Percentiles rank a stretch among this genome's conserved stretches.
These are phyloP conservation scores for Chaetomium strumarium DNA, from an alignment of 2,329 filamentous ascomycete genomes.

Conservation along the genomic window DNA sequence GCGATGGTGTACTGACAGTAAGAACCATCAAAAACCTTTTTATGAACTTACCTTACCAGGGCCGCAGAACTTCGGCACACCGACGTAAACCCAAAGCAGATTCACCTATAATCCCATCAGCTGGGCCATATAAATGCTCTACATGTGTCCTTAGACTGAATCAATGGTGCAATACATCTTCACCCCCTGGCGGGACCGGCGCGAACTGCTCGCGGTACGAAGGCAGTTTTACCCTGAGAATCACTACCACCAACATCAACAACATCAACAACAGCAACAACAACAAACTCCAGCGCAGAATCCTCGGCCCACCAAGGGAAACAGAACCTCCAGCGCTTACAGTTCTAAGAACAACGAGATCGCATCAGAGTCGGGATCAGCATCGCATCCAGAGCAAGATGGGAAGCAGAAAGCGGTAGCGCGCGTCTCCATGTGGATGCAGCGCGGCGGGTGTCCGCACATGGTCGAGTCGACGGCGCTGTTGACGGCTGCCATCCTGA, in stretches of 20 bases:
- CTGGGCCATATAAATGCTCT: no score
- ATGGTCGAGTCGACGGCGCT: slow-evolving; percentile 73
- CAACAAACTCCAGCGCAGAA: not conserved
- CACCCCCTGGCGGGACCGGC: slow-evolving; percentile 64
- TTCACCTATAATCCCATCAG: no score
- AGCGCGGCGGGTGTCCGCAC: slow-evolving; percentile 69
- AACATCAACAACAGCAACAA: not conserved
- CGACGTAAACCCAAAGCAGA: no score
- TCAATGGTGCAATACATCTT: slow-evolving; percentile 65
- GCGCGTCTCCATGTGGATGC: slow-evolving; percentile 62
- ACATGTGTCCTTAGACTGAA: not conserved
- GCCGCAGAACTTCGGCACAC: no score
- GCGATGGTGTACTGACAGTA: no score
- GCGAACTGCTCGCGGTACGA: slow-evolving; percentile 61
- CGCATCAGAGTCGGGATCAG: no score
- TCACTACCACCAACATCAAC: slow-evolving; percentile 4
- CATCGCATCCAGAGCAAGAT: not conserved
- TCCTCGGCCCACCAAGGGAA: not conserved
- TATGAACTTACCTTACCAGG: no score
- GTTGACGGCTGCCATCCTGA: slow-evolving; percentile 61
- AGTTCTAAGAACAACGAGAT: no score
- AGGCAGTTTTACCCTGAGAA: slow-evolving; percentile 53
- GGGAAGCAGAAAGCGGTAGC: slow-evolving; percentile 46
- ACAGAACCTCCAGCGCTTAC: no score
- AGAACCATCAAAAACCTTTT: no score